Conservation (phyloP, 1,284 basidiomycete genomes). For the Anthracocystis walkeri region DNA sequence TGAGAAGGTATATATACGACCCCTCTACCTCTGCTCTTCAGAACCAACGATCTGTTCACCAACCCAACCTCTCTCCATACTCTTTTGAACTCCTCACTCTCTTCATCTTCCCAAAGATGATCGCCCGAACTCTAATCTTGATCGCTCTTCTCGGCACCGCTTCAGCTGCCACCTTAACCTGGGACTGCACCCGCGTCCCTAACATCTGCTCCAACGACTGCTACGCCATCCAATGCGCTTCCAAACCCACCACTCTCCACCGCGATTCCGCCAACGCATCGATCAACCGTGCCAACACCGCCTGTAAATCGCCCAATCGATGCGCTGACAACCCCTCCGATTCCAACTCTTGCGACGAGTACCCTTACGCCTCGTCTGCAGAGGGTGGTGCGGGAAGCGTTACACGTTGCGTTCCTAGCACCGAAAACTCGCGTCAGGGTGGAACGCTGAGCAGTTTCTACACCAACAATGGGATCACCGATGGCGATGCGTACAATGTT, state of each 20-base stretch:
- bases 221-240: slow-evolving; percentile 53
- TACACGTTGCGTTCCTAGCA: slow-evolving; percentile 51
- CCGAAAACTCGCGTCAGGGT: slow-evolving; percentile 54
- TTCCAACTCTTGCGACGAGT: slow-evolving; percentile 56
- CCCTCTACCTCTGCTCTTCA: no score
- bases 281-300: slow-evolving; percentile 43
- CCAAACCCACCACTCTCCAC: slow-evolving; percentile 53
- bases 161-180: slow-evolving; percentile 43
- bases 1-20: no score
- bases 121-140: not conserved
- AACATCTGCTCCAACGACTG: slow-evolving; percentile 61
- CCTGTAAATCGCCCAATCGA: slow-evolving; percentile 54
- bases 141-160: slow-evolving; percentile 10
- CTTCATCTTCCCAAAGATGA: not conserved
- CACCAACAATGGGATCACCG: slow-evolving; percentile 30
- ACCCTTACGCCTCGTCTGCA: slow-evolving; percentile 51
- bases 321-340: slow-evolving; percentile 39
- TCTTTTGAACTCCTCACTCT: not conserved
- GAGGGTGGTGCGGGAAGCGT: slow-evolving; percentile 54
- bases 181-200: slow-evolving; percentile 56
- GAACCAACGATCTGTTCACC: no score
- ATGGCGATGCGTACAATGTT: slow-evolving; percentile 54
- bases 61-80: not conserved
- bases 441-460: slow-evolving; percentile 51
- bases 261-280: slow-evolving; percentile 49